Conservation (phyloP, 2,329 filamentous ascomycete genomes). For the Drechslera avenae region DNA sequence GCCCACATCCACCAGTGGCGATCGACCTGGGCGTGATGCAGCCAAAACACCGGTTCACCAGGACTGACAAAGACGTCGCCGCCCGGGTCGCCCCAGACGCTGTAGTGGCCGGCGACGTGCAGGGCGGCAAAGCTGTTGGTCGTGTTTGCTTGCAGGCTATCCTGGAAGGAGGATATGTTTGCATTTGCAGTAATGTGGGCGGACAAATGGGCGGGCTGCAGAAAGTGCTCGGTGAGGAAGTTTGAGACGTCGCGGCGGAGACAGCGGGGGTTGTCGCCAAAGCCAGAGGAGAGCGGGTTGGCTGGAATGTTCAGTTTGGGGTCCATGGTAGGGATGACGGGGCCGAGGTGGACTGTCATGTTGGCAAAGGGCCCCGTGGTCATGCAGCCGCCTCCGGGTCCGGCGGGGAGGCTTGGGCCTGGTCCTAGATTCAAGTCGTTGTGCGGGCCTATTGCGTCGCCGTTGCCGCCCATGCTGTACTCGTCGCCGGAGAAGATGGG, state of each 20-base stretch:
- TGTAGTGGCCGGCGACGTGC: constrained; percentile 54
- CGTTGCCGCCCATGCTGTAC: constrained; percentile 56
- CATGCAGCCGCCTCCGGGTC: constrained; percentile 63
- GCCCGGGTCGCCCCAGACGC: constrained; percentile 51
- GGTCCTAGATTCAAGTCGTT: constrained; percentile 17
- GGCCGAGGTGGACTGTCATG: constrained; percentile 53
- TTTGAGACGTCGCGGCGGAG: constrained; percentile 42
- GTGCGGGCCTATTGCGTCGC: constrained; percentile 37
- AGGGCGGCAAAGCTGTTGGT: constrained; percentile 27
- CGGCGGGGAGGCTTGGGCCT: constrained; percentile 50
- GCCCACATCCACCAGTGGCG: constrained; percentile 59
- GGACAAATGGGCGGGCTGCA: constrained; percentile 27
- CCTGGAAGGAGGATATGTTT: constrained; percentile 34
- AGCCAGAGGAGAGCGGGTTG: constrained; percentile 41
- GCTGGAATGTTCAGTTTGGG: constrained; percentile 33
- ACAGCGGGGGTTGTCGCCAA: constrained; percentile 39
- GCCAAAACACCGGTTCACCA: constrained; percentile 54
- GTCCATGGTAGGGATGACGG: constrained; percentile 48
- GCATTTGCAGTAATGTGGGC: constrained; percentile 32
- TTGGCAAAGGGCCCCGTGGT: constrained; percentile 58
- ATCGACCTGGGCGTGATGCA: constrained; percentile 57
- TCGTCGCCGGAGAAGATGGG: constrained; percentile 63
- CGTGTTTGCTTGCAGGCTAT: constrained; percentile 28
- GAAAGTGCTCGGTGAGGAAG: constrained; percentile 24
- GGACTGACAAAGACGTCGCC: constrained; percentile 55